These are phyloP conservation scores for Yarrowia sp. DNA, from an alignment of 805 yeast species.

Conservation along the genomic window DNA sequence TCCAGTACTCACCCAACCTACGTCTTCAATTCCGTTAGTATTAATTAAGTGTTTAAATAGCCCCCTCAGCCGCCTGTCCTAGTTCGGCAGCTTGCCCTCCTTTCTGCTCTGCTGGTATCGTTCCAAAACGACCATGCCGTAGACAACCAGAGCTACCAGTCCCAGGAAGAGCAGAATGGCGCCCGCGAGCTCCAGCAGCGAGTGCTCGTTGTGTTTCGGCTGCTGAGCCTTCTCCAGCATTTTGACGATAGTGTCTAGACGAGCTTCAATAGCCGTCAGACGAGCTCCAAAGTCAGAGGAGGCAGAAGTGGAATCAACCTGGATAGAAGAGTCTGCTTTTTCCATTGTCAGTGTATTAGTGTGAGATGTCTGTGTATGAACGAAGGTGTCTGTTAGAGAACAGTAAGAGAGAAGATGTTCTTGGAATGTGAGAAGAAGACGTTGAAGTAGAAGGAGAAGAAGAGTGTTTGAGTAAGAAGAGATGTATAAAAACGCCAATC, in stretches of 20 bases:
- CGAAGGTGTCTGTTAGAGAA: too few relatives aligned
- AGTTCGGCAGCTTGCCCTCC: neutral
- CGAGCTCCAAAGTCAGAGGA: neutral
- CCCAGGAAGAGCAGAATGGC: neutral
- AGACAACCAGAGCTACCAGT: neutral
- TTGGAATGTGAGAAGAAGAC: neutral
- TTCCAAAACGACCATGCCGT: neutral
- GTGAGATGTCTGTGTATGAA: too few relatives aligned
- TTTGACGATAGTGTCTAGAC: neutral
- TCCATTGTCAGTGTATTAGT: neutral
- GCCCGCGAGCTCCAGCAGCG: constrained; percentile 1
- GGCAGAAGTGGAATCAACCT: too few relatives aligned
- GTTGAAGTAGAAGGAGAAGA: too few relatives aligned
- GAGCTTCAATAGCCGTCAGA: neutral
- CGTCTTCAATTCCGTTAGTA: too few relatives aligned
- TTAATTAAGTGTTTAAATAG: neutral
- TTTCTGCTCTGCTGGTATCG: neutral
- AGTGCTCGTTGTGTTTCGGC: neutral
- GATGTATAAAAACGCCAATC: too few relatives aligned
- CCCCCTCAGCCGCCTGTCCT: too few relatives aligned
- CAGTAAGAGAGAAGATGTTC: too few relatives aligned
- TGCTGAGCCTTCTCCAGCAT: neutral
- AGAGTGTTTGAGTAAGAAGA: too few relatives aligned
- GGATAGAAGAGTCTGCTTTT: neutral
- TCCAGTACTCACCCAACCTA: too few relatives aligned